phyloP scores from a whole-genome alignment of 1,284 basidiomycete genomes.

The Cryptococcus jaspeensis region DNA sequence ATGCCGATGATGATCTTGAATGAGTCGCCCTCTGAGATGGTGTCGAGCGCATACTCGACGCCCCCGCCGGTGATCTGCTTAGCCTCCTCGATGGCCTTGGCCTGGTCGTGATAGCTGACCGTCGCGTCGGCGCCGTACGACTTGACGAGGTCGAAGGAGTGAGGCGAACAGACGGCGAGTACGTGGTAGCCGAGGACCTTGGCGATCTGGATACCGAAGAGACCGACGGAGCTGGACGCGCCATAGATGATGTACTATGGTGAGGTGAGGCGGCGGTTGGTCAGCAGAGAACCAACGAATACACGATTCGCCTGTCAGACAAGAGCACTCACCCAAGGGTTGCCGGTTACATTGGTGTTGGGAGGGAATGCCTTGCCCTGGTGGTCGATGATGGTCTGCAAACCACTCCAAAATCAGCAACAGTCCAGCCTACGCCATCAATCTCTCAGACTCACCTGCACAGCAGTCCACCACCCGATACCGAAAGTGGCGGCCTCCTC shows the following conservation, averaged over 20 bases:
- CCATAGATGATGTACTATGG: constrained; percentile 52
- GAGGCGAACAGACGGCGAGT: constrained; percentile 51
- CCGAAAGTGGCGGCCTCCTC: constrained; percentile 53
- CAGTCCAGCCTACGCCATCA: too few species aligned
- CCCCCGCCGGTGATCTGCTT: constrained; percentile 36
- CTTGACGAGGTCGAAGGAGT: constrained; percentile 52
- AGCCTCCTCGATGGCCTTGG: constrained; percentile 24
- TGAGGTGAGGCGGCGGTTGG: background rate
- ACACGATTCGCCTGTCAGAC: too few species aligned
- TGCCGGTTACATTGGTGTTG: constrained; percentile 20
- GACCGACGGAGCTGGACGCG: constrained; percentile 53
- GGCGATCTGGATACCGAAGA: constrained; percentile 55
- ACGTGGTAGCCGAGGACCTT: constrained; percentile 54
- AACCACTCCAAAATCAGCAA: too few species aligned
- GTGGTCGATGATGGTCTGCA: constrained; percentile 55
- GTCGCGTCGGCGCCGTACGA: constrained; percentile 53
- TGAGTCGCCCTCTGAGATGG: constrained; percentile 35
- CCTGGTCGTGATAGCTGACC: constrained; percentile 30
- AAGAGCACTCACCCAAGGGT: constrained; percentile 25
- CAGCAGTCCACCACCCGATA: constrained; percentile 51
- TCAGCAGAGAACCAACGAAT: background rate
- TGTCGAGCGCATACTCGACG: constrained; percentile 36
- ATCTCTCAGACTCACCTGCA: constrained; percentile 14
- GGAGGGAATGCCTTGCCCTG: constrained; percentile 36
- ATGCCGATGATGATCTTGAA: constrained; percentile 26